Evolutionary conservation across 2,329 filamentous ascomycete genomes (phyloP), one percentile per base, ranked within the genome.

Genomic region (Iodosphaeria phyllophila): DNA sequence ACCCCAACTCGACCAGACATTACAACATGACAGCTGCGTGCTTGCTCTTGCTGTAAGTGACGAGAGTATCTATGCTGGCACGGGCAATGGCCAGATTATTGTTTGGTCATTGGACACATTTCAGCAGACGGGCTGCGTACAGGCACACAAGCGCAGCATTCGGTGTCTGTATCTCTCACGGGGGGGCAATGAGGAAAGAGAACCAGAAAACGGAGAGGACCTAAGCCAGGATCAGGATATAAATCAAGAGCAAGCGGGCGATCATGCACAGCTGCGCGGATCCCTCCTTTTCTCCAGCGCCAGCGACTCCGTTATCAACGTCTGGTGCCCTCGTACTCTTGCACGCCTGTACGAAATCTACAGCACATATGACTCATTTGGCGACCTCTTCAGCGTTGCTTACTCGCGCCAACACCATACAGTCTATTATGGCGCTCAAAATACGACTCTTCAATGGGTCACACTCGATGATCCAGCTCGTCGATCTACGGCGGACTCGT

Each of bases 381-480:
- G 89, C 30, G 89, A 98, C 52, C 71, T 98, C 30, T 95, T 95
- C 47, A 92, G 82, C 37, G 74, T 92, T n/a, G 76, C 75, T 2
- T 93, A 92, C 48, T 92, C 83, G 4, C 55, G 70, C 5, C 64
- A 71, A 35, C 60, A 80, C 39, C 67, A 86, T 36, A 92, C 77
- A 0, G 64, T 92, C 4, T 95, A 92, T 46, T 66, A 92, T 21
- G 89, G 89, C 29, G 80, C 83, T 1, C 89, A 95, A 44, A 93
- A 95, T 43, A 89, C 83, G 6, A 82, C 76, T 19, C 89, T 93
- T 26, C 84, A 92, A 59, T 98, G 89, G 89, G 77, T 82, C 38
- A 64, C 73, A 34, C 54, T 92, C 28, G 67, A 67, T 37, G 66
- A 79, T 33, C 63, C 68, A 13, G 56, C 60, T 16, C 51, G 60